Conservation (phyloP, 192 early-diverging fungal species). For the Chytriomyces confervae region DNA sequence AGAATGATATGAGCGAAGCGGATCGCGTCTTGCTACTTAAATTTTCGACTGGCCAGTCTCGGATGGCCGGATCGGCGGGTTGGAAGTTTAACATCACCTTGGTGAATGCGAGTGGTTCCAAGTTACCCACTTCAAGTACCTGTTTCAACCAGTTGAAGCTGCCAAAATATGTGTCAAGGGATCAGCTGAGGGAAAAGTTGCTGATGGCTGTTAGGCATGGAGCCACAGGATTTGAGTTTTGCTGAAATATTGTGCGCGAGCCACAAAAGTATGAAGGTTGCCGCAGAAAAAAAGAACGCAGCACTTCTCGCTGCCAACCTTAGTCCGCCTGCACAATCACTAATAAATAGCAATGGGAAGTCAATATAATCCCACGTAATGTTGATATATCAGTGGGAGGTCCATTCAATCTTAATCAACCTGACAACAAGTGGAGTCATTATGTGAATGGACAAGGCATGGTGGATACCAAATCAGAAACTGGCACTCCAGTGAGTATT, state of each 20-base stretch:
- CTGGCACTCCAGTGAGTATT: too few species aligned
- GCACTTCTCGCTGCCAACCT: too few species aligned
- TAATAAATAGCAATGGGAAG: too few species aligned
- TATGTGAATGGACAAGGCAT: too few species aligned
- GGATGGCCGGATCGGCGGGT: background rate
- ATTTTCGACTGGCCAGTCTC: conserved; percentile 13
- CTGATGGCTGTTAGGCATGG: conserved; percentile 24
- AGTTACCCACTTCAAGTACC: conserved; percentile 21
- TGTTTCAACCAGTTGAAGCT: conserved; percentile 27
- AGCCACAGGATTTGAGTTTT: conserved; percentile 22
- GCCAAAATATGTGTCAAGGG: conserved; percentile 24
- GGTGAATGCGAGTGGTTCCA: background rate
- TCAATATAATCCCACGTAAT: too few species aligned
- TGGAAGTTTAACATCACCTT: conserved; percentile 13
- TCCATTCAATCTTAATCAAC: too few species aligned
- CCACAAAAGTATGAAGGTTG: too few species aligned
- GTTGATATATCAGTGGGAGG: too few species aligned
- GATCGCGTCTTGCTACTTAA: conserved; percentile 24
- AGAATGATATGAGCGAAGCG: conserved; percentile 9
- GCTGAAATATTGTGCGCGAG: background rate
- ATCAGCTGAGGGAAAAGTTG: conserved; percentile 22
- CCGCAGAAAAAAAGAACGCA: too few species aligned
- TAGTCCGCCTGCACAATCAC: too few species aligned
- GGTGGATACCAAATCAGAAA: too few species aligned
- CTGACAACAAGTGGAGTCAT: too few species aligned